phyloP scores from a whole-genome alignment of 129 eudicot species.

The Flaveria robusta region DNA sequence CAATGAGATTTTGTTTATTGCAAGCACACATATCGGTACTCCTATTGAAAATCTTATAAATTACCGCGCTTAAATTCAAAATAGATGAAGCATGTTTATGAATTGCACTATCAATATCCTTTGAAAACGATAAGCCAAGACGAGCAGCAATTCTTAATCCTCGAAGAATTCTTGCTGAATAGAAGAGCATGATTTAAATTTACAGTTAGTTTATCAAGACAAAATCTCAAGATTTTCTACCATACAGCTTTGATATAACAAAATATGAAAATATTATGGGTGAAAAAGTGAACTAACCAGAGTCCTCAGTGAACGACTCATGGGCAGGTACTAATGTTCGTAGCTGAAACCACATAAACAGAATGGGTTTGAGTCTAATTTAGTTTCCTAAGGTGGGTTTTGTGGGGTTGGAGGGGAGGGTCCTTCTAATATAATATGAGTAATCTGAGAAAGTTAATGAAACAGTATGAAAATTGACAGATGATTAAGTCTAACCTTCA shows the following conservation, averaged over 20 bases:
- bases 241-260: constrained; percentile 10
- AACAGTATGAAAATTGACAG: background rate
- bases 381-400: background rate
- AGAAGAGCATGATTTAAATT: constrained; percentile 16
- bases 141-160: constrained; percentile 97
- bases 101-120: constrained; percentile 77
- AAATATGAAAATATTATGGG: background rate
- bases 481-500: constrained; percentile 54
- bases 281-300: constrained; percentile 55
- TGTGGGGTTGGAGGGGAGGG: background rate
- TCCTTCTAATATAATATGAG: background rate
- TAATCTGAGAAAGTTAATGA: background rate
- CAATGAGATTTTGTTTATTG: background rate
- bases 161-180: constrained; percentile 88
- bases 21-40: constrained; percentile 10
- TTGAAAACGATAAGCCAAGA: constrained; percentile 77
- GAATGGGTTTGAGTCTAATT: background rate
- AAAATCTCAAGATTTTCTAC: constrained; percentile 6
- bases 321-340: constrained; percentile 77
- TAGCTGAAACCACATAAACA: constrained; percentile 50
- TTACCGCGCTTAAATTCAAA: constrained; percentile 56
- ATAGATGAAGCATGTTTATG: constrained; percentile 56
- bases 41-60: background rate
- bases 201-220: constrained; percentile 22
- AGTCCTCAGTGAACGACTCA: constrained; percentile 74